Base-by-base conservation (phyloP, 345 rosid genomes). In the Carallia pectinifolia region DNA sequence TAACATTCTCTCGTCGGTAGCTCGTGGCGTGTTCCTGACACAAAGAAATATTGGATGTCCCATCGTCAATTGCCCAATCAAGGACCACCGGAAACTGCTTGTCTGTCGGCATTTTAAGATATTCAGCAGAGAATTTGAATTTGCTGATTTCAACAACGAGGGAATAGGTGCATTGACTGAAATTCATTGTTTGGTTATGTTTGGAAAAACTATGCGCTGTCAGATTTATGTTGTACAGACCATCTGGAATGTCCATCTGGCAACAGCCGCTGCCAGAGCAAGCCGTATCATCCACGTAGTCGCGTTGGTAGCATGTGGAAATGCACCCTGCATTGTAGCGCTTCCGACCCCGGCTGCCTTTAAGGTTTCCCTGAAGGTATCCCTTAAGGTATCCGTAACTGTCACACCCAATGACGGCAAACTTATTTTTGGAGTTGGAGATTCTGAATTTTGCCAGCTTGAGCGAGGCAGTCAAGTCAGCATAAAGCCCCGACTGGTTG, bases 251-350 rank as follows among this genome's bases (percentile, higher is more conserved):
- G 62, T 65, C 58, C 2, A 72, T 74, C 37, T 72, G 76, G 63
- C 83, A 81, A 44, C 87, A 83, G 0, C 87, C 87, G 0, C 74
- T 58, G 0, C 87, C 87, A 1, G 68, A 50, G 75, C 83, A 80
- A 2, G 81, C 70, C 10, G 69, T 73, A 2, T 80, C 67, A 6
- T 40, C 33, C 4, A 76, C 72, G 16, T 66, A 66, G 23, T 4
- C 3, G 17, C 30, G 4, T 13, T 4, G 38, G 48, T 6, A 31
- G 44, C 82, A 74, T 3, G 54, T 1, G 3, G 82, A 66, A 27
- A 71, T 31, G 66, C 82, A 79, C 0, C 84, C 76, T 4, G 71
- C 47, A 0, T 7, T 33, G 31, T 70, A 59, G 6, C 58, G 7
- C 12, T 15, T 6, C 18, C 13, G 23, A 15, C 12, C 34, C 4